Evolutionary conservation across 2,329 filamentous ascomycete genomes (phyloP).

Genomic region (Fusarium mangiferae): DNA sequence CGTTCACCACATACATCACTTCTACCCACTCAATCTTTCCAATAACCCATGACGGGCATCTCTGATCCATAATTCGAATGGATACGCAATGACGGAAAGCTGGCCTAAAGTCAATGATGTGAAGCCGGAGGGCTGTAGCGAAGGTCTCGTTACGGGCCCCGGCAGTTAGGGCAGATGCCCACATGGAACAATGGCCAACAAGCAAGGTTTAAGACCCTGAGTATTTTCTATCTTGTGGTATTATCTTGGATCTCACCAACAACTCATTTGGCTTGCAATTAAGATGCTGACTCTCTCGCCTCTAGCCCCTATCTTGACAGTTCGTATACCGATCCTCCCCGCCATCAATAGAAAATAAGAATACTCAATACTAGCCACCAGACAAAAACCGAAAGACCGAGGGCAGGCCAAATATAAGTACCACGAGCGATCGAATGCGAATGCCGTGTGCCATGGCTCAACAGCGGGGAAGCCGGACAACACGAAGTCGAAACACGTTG

Average conservation of each 20-base stretch:
- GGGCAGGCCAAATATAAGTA: too few species aligned
- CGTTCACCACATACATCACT: neutral
- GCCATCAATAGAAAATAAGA: neutral
- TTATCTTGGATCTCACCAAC: neutral
- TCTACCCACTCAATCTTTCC: neutral
- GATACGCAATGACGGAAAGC: neutral
- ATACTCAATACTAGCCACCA: neutral
- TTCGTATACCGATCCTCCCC: neutral
- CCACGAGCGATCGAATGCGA: neutral
- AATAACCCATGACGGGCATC: too few species aligned
- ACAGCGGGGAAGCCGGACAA: neutral
- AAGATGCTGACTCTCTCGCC: neutral
- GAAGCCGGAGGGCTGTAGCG: too few species aligned
- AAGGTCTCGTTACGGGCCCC: neutral
- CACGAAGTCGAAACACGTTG: constrained; percentile 19
- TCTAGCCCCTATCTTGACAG: neutral
- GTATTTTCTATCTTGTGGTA: neutral
- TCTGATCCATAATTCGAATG: neutral
- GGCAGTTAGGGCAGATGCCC: neutral
- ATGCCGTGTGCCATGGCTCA: neutral
- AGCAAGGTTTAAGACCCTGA: neutral
- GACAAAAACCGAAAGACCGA: neutral
- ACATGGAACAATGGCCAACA: neutral
- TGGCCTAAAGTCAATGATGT: too few species aligned
- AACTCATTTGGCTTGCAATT: neutral